phyloP scores from a whole-genome alignment of 805 yeast species.

The Saturnispora sekii region DNA sequence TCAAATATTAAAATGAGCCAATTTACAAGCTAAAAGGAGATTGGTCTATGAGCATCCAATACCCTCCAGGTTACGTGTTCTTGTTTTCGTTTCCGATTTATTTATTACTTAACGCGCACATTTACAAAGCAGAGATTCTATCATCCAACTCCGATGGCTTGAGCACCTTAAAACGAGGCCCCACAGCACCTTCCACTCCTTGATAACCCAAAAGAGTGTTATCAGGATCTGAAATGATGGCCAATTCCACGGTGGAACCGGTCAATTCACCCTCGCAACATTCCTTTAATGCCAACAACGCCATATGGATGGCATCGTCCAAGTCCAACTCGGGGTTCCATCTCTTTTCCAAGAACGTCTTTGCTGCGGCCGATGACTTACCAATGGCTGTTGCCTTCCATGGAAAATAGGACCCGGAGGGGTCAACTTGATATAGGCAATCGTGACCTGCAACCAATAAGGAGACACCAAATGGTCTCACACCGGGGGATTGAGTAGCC shows the following conservation, averaged over 20 bases:
- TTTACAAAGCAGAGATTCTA: conserved; percentile 76
- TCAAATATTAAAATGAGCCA: too few species aligned
- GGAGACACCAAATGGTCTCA: conserved; percentile 97
- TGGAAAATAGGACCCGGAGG: conserved; percentile 95
- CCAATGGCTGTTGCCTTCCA: conserved; percentile 99
- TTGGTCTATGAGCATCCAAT: too few species aligned
- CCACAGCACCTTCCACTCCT: conserved; percentile 67
- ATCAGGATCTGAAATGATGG: conserved; percentile 75
- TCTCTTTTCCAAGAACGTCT: conserved; percentile 93
- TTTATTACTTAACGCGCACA: too few species aligned
- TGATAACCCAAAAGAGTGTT: conserved; percentile 74
- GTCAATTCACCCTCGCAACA: conserved; percentile 97
- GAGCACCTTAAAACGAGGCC: conserved; percentile 84
- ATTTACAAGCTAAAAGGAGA: too few species aligned
- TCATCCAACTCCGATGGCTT: conserved; percentile 90
- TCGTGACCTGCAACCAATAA: conserved; percentile 91
- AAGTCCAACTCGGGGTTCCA: conserved; percentile 96
- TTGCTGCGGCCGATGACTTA: conserved; percentile 90
- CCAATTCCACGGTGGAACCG: conserved; percentile 91
- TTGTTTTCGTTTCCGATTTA: background rate
- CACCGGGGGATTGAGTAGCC: conserved; percentile 31
- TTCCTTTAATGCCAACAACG: conserved; percentile 87
- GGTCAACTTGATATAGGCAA: conserved; percentile 93
- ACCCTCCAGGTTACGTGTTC: background rate
- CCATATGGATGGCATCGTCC: conserved; percentile 97